Base-by-base conservation (phyloP, 306 rosid genomes). In the Mucuna pruriens region DNA sequence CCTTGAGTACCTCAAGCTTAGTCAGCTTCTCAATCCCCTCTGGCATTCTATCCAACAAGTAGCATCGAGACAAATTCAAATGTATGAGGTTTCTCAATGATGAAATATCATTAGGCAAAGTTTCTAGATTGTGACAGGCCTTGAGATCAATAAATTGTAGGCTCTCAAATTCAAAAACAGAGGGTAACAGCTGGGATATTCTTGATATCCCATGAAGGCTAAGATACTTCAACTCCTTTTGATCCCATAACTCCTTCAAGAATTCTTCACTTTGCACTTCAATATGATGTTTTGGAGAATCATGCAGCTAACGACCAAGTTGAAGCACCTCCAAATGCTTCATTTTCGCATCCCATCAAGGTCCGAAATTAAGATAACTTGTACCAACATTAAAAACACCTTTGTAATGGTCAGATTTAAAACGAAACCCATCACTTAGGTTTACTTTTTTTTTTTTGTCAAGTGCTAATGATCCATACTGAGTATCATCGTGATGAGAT, bases 11-110 rank as follows among this genome's bases (percentile, higher is more conserved):
- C 78, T 84, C 82, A 1, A 87, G 78, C 0, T 80, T 69, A 1
- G 46, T 13, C 12, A 87, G 86, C 2, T 69, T 62, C 0, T 67
- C 66, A 6, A 87, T 17, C 31, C 86, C 90, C 65, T 45, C 78
- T 0, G 90, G 90, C 80, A 84, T 74, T 46, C 60, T 71, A 4
- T 81, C 90, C 39, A 87, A 78, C 57, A 87, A 25, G 69, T 81
- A 87, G 62, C 88, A 87, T 20, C 82, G 74, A 0, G 88, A 84
- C 7, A 87, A 17, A 71, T 84, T 82, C n/a, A 84, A 34, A 55
- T 84, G 88, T 0, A 83, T 84, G 9, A 87, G 86, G 23, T 45
- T 81, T 60, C 5, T 61, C 20, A 87, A 60, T 0, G 39, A 31
- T 10, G 48, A 31, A 63, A 87, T 78, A 12, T 78, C 70, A 2